These are phyloP conservation scores for Eimeria tenella DNA, from an alignment of 169 alveolate genomes.

Conservation along the genomic window DNA sequence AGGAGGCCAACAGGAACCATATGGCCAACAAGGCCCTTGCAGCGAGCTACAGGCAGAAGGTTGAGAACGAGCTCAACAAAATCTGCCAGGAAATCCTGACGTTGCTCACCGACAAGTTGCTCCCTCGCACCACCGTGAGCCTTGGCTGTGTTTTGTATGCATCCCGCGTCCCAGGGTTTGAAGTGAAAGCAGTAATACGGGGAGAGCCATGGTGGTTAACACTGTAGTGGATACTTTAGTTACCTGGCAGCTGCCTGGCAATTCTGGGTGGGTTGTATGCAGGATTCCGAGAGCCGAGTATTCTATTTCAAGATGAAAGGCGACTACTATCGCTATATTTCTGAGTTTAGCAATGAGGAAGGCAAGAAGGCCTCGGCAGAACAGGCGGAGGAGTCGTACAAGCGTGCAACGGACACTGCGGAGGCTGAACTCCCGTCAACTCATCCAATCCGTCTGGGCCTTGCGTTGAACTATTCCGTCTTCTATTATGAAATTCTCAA, in stretches of 20 bases:
- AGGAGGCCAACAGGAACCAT: constrained; percentile 96
- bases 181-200: not conserved
- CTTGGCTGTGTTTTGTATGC: too few species aligned
- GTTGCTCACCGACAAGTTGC: constrained; percentile 93
- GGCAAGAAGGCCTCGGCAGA: constrained; percentile 96
- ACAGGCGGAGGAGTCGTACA: constrained; percentile 97
- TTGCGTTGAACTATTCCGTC: constrained; percentile 98
- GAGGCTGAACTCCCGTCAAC: constrained; percentile 96
- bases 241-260: too few species aligned
- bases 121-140: constrained; percentile 84
- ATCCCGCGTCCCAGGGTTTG: not conserved
- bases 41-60: constrained; percentile 94
- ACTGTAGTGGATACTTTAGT: too few species aligned
- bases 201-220: too few species aligned
- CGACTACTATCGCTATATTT: constrained; percentile 97
- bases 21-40: constrained; percentile 93
- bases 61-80: constrained; percentile 96
- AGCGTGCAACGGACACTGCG: constrained; percentile 97
- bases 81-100: constrained; percentile 95
- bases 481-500: constrained; percentile 98
- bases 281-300: constrained; percentile 94
- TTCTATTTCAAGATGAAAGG: constrained; percentile 99
- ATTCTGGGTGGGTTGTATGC: not conserved
- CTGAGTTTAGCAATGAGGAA: constrained; percentile 98
- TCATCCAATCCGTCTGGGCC: constrained; percentile 98